A percentile compares a stretch with the other conserved stretches of the same genome.
Conservation (phyloP, 1,284 basidiomycete genomes). For the Ceratobasidium theobromae region DNA sequence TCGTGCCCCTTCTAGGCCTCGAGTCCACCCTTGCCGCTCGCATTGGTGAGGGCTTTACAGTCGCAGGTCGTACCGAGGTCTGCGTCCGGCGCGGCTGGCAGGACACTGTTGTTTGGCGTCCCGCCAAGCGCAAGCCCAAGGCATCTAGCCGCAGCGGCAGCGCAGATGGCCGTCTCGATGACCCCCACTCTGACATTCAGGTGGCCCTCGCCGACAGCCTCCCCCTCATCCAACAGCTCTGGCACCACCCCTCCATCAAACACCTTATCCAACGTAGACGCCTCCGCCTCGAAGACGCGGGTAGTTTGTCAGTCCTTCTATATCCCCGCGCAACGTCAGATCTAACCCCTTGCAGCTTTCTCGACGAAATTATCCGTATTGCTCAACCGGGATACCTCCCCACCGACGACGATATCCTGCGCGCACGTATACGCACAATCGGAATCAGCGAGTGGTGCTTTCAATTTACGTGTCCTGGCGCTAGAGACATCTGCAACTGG, state of each 20-base stretch:
- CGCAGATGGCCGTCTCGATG: too few relatives aligned
- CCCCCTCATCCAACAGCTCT: conserved; percentile 60
- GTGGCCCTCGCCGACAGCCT: conserved; percentile 40
- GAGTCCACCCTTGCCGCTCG: conserved; percentile 68
- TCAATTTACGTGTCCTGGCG: conserved; percentile 29
- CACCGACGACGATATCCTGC: conserved; percentile 57
- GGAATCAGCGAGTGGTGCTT: conserved; percentile 75
- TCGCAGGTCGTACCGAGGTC: conserved; percentile 60
- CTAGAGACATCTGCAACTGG: conserved; percentile 8
- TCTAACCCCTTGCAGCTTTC: conserved; percentile 54
- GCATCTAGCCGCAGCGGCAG: too few relatives aligned
- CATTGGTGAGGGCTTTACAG: conserved; percentile 66
- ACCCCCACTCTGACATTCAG: conserved; percentile 23
- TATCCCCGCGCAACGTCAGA: neutral
- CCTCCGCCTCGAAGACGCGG: conserved; percentile 71
- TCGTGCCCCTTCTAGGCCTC: conserved; percentile 64
- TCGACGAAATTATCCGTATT: conserved; percentile 64
- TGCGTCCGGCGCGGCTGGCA: conserved; percentile 47
- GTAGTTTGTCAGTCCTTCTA: conserved; percentile 59
- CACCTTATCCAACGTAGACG: conserved; percentile 57
- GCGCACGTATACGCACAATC: conserved; percentile 73
- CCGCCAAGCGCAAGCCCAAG: neutral
- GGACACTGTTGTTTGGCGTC: neutral
- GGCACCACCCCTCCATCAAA: conserved; percentile 66
- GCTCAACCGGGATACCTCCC: conserved; percentile 68